Conservation (phyloP, 257 asterid genomes). For the Verbena officinalis region DNA sequence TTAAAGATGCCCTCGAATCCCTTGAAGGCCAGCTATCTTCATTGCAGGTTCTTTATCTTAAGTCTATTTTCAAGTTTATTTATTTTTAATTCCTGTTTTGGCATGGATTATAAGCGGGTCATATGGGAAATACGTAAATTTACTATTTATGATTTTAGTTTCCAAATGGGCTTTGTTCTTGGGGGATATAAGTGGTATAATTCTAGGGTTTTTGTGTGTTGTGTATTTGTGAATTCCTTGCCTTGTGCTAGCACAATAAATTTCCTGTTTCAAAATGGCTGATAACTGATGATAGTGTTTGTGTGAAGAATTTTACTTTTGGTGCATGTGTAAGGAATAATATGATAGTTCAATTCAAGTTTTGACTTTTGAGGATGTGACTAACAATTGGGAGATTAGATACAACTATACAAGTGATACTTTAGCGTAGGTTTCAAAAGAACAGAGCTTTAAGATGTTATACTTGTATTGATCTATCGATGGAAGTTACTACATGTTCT, state of each 20-base stretch:
- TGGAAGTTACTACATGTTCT: too few species aligned
- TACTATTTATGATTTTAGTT: background rate
- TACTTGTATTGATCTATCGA: too few species aligned
- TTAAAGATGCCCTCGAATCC: slow-evolving; percentile 57
- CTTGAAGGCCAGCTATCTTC: slow-evolving; percentile 58
- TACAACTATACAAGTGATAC: too few species aligned
- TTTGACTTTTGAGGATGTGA: background rate
- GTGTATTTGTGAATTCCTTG: slow-evolving; percentile 2
- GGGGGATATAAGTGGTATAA: background rate
- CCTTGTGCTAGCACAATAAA: background rate
- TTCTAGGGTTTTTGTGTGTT: slow-evolving; percentile 7
- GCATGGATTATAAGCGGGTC: background rate
- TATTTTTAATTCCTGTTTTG: background rate
- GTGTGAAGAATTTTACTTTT: background rate
- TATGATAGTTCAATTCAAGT: too few species aligned
- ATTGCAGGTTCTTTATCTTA: slow-evolving; percentile 29
- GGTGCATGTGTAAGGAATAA: background rate
- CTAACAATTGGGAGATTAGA: background rate
- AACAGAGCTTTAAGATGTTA: too few species aligned
- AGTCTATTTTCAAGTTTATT: background rate
- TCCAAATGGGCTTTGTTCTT: background rate
- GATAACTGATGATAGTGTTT: background rate
- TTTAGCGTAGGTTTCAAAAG: background rate
- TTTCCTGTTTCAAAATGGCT: background rate
- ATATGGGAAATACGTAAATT: background rate